Conservation (phyloP, 106 monocot species). For the Dendrobium nobile region DNA sequence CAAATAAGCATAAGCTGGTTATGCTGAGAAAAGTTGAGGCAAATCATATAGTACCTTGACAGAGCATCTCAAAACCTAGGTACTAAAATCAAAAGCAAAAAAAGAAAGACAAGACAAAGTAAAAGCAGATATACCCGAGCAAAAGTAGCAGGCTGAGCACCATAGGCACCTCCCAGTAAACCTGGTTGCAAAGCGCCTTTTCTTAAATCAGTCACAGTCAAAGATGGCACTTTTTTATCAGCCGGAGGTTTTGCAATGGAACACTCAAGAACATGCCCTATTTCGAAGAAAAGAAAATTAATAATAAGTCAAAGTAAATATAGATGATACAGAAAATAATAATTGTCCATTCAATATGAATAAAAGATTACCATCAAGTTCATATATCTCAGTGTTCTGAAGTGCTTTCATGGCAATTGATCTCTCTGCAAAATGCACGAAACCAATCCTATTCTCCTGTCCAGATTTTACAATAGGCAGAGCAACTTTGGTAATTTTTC, state of each 20-base stretch:
- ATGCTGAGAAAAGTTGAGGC: neutral
- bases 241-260: constrained; percentile 88
- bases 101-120: neutral
- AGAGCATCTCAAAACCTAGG: neutral
- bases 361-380: constrained; percentile 61
- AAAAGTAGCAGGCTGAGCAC: constrained; percentile 35
- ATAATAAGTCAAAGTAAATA: neutral
- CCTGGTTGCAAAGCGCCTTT: constrained; percentile 54
- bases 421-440: constrained; percentile 83
- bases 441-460: constrained; percentile 80
- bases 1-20: neutral
- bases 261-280: constrained; percentile 82
- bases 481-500: constrained; percentile 74
- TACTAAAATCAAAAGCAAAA: neutral
- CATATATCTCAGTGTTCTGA: constrained; percentile 82
- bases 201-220: constrained; percentile 25
- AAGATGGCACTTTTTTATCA: constrained; percentile 49
- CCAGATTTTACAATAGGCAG: constrained; percentile 77
- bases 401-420: constrained; percentile 82
- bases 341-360: neutral
- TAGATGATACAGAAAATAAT: neutral
- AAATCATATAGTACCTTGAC: neutral
- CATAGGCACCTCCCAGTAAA: constrained; percentile 39
- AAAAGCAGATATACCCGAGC: constrained; percentile 34
- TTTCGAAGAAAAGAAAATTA: neutral